Evolutionary conservation across 305 asterid genomes (phyloP).

Genomic region (Fraxinus greggii): DNA sequence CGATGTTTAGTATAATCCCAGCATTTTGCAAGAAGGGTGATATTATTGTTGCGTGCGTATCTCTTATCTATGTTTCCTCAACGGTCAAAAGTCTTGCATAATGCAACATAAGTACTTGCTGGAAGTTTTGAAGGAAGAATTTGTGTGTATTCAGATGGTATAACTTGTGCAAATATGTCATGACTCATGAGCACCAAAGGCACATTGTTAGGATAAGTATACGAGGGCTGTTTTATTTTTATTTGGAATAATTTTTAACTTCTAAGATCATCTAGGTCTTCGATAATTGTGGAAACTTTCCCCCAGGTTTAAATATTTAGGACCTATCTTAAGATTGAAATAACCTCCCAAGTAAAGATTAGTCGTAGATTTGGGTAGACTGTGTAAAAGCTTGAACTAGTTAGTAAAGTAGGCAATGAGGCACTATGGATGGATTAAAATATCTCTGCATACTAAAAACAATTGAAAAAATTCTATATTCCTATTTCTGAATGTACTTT

Average conservation of each 20-base stretch:
- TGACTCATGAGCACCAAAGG: background rate
- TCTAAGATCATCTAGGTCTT: background rate
- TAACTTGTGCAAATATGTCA: background rate
- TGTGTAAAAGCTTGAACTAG: background rate
- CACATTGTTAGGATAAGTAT: background rate
- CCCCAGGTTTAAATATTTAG: background rate
- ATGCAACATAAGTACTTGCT: conserved; percentile 2
- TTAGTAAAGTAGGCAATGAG: background rate
- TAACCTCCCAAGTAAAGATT: background rate
- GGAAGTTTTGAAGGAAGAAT: conserved; percentile 18
- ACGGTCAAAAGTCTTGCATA: background rate
- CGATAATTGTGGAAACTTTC: background rate
- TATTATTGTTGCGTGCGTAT: conserved; percentile 76
- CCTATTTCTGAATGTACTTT: background rate
- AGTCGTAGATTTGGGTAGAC: background rate
- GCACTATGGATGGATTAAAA: background rate
- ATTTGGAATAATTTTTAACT: conserved; percentile 2
- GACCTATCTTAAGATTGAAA: background rate
- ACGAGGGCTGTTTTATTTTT: background rate
- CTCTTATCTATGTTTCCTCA: conserved; percentile 17
- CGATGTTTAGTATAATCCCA: conserved; percentile 97
- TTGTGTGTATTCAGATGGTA: conserved; percentile 1
- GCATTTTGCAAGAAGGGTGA: conserved; percentile 98
- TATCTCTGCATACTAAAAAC: background rate
- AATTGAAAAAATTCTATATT: background rate